Conservation (phyloP, 1,284 basidiomycete genomes). For the Xerocomus amazonicus region DNA sequence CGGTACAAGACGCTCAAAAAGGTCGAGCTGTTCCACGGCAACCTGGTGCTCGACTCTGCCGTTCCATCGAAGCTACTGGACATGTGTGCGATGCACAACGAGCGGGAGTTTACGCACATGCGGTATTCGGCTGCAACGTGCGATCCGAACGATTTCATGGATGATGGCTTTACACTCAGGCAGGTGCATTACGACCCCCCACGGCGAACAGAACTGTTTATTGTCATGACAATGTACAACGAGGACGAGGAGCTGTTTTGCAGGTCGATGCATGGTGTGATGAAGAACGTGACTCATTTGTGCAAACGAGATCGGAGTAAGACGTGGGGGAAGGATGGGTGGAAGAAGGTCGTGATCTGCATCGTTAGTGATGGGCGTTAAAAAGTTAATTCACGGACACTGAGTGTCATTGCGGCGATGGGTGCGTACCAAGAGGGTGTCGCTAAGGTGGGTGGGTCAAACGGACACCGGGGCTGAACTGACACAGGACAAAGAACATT, state of each 20-base stretch:
- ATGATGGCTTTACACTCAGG: conserved; percentile 76
- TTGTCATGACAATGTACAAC: conserved; percentile 80
- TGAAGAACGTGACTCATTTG: conserved; percentile 82
- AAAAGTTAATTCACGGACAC: conserved; percentile 84
- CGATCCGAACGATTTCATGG: conserved; percentile 86
- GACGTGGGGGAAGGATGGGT: conserved; percentile 95
- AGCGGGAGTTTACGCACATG: conserved; percentile 94
- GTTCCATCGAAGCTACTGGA: conserved; percentile 85
- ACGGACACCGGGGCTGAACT: neutral
- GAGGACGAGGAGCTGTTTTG: conserved; percentile 77
- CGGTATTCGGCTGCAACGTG: conserved; percentile 91
- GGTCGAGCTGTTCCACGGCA: conserved; percentile 84
- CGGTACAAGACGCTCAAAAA: conserved; percentile 90
- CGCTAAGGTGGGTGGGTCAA: conserved; percentile 61
- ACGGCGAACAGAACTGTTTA: conserved; percentile 82
- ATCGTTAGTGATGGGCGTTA: conserved; percentile 55
- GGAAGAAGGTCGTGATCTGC: conserved; percentile 85
- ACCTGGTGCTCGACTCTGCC: conserved; percentile 83
- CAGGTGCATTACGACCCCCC: conserved; percentile 82
- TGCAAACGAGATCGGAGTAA: conserved; percentile 81
- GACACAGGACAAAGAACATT: conserved; percentile 49
- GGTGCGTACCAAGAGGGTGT: conserved; percentile 85
- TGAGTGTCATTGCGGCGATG: conserved; percentile 85
- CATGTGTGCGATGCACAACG: conserved; percentile 69
- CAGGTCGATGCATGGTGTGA: conserved; percentile 89